Conservation (phyloP, 2,329 filamentous ascomycete genomes). For the Aspergillus sp. region DNA sequence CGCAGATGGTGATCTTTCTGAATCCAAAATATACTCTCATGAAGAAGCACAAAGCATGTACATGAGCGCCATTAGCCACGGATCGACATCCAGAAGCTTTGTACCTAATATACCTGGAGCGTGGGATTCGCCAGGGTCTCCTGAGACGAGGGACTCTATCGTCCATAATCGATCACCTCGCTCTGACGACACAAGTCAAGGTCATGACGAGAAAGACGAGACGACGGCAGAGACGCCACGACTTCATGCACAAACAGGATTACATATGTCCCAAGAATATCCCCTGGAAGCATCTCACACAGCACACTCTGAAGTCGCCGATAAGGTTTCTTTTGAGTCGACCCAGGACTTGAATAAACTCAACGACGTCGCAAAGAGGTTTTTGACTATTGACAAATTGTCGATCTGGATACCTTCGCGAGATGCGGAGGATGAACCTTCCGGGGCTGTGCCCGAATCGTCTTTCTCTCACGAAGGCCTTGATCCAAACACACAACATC, state of each 20-base stretch:
- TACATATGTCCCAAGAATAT: constrained; percentile 13
- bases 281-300: constrained; percentile 4
- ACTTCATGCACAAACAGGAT: constrained; percentile 19
- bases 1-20: constrained; percentile 38
- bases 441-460: constrained; percentile 8
- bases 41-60: constrained; percentile 54
- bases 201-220: constrained; percentile 15
- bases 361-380: constrained; percentile 32
- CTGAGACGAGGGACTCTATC: constrained; percentile 5
- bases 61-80: constrained; percentile 56
- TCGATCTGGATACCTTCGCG: constrained; percentile 37
- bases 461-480: constrained; percentile 12
- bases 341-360: constrained; percentile 19
- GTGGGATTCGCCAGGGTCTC: constrained; percentile 36
- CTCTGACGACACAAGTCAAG: background rate
- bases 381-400: constrained; percentile 35
- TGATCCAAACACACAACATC: constrained; percentile 6
- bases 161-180: constrained; percentile 1
- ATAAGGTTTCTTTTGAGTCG: constrained; percentile 16
- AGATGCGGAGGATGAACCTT: constrained; percentile 9
- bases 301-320: constrained; percentile 11
- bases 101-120: constrained; percentile 41
- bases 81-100: constrained; percentile 27
- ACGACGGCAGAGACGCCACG: constrained; percentile 29
- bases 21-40: constrained; percentile 48